Percentiles rank a stretch among this genome's conserved stretches.
phyloP scores from a whole-genome alignment of 2,329 filamentous ascomycete species.

The Neonectria magnoliae region DNA sequence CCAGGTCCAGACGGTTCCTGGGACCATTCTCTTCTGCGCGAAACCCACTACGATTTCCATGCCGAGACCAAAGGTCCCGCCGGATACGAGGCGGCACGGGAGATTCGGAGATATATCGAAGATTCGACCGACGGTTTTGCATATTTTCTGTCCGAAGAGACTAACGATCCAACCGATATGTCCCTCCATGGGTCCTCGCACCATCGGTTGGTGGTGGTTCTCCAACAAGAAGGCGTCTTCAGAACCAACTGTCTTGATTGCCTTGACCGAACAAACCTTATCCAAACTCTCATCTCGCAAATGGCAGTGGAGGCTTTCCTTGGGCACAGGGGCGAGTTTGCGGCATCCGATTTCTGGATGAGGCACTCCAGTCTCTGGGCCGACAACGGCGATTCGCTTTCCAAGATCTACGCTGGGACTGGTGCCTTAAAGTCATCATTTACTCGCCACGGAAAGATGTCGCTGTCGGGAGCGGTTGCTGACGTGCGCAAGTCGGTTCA shows the following conservation, averaged over 20 bases:
- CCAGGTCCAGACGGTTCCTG: slow-evolving; percentile 62
- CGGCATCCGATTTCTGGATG: slow-evolving; percentile 86
- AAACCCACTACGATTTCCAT: slow-evolving; percentile 96
- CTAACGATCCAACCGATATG: slow-evolving; percentile 61
- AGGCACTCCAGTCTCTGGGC: slow-evolving; percentile 95
- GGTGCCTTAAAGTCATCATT: slow-evolving; percentile 96
- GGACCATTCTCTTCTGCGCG: slow-evolving; percentile 79
- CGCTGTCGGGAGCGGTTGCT: slow-evolving; percentile 89
- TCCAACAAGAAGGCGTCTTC: slow-evolving; percentile 96
- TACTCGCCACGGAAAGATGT: slow-evolving; percentile 95
- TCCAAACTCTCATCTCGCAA: slow-evolving; percentile 94
- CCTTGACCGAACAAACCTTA: slow-evolving; percentile 92
- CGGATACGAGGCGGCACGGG: slow-evolving; percentile 90
- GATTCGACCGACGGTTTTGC: slow-evolving; percentile 86
- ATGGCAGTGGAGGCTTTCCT: slow-evolving; percentile 92
- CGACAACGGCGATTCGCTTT: slow-evolving; percentile 94
- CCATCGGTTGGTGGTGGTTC: slow-evolving; percentile 69
- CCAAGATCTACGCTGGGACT: slow-evolving; percentile 95
- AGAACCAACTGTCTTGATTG: slow-evolving; percentile 97
- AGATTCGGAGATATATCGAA: slow-evolving; percentile 82
- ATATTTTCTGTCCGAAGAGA: slow-evolving; percentile 87
- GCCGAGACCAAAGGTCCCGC: slow-evolving; percentile 87
- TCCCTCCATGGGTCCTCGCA: slow-evolving; percentile 48
- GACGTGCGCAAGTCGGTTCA: slow-evolving; percentile 95
- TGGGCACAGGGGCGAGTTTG: slow-evolving; percentile 73